Conservation (phyloP, 495 filamentous ascomycete species). For the Beverwykella pulmonaria region DNA sequence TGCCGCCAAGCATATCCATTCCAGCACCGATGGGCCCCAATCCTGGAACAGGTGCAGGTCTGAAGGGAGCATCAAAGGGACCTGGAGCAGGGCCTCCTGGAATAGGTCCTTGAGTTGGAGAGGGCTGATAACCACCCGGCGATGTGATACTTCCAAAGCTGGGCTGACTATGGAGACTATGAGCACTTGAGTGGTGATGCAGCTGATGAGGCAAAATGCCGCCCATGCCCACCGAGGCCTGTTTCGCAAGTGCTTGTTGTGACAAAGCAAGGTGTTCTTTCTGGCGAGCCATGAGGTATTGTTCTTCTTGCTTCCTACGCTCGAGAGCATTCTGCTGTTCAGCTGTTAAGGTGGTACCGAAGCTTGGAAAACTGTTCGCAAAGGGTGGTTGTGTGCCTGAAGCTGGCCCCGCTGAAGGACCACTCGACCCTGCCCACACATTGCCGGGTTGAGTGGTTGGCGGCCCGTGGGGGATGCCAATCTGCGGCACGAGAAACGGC, state of each 20-base stretch:
- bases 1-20: conserved; percentile 52
- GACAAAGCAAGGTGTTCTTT: conserved; percentile 83
- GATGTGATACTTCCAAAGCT: conserved; percentile 91
- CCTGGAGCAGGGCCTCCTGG: conserved; percentile 61
- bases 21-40: conserved; percentile 59
- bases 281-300: conserved; percentile 92
- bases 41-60: conserved; percentile 48
- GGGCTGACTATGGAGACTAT: conserved; percentile 93
- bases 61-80: conserved; percentile 73
- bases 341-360: conserved; percentile 95
- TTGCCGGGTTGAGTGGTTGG: conserved; percentile 56
- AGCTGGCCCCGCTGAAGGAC: conserved; percentile 45
- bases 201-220: conserved; percentile 59
- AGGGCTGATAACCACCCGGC: conserved; percentile 73
- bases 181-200: conserved; percentile 90
- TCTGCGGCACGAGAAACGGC: conserved; percentile 95
- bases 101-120: conserved; percentile 71
- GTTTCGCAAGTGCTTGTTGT: conserved; percentile 77
- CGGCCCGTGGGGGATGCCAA: conserved; percentile 85
- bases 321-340: conserved; percentile 98
- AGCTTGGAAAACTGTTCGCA: conserved; percentile 89
- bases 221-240: conserved; percentile 66
- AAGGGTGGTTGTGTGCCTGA: conserved; percentile 85
- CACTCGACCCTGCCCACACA: conserved; percentile 45
- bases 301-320: conserved; percentile 94